phyloP scores from a whole-genome alignment of 1,284 basidiomycete genomes.

The Marasmius fiardii region DNA sequence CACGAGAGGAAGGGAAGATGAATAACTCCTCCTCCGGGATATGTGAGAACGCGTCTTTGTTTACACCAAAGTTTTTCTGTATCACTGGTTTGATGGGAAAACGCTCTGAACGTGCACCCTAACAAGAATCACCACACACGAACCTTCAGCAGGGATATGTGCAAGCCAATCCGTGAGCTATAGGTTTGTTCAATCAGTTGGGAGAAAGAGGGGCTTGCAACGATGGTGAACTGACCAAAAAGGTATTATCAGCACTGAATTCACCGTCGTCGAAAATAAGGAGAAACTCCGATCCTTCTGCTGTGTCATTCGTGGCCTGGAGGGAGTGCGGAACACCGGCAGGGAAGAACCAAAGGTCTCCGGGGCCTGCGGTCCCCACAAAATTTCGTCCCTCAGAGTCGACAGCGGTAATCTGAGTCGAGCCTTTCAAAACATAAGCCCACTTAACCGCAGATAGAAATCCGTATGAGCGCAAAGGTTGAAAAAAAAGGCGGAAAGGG shows the following conservation, averaged over 20 bases:
- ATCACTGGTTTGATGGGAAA: constrained; percentile 39
- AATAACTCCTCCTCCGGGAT: constrained; percentile 60
- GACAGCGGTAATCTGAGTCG: constrained; percentile 59
- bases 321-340: constrained; percentile 64
- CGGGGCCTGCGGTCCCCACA: constrained; percentile 51
- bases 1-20: constrained; percentile 60
- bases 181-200: constrained; percentile 6
- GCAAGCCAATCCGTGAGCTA: constrained; percentile 64
- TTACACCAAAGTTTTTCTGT: constrained; percentile 65
- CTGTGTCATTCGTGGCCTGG: constrained; percentile 56
- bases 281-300: constrained; percentile 66
- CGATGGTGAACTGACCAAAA: constrained; percentile 45
- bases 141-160: constrained; percentile 52
- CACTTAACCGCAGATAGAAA: constrained; percentile 40
- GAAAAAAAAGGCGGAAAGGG: background rate
- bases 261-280: constrained; percentile 65
- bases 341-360: constrained; percentile 66
- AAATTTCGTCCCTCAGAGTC: constrained; percentile 62
- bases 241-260: constrained; percentile 68
- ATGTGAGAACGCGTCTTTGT: constrained; percentile 48
- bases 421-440: constrained; percentile 68
- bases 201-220: background rate
- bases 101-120: no score
- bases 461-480: background rate
- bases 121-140: background rate